These are phyloP conservation scores for Ceratocystis ficicola DNA, from an alignment of 2,329 filamentous ascomycete species.

Conservation along the genomic window DNA sequence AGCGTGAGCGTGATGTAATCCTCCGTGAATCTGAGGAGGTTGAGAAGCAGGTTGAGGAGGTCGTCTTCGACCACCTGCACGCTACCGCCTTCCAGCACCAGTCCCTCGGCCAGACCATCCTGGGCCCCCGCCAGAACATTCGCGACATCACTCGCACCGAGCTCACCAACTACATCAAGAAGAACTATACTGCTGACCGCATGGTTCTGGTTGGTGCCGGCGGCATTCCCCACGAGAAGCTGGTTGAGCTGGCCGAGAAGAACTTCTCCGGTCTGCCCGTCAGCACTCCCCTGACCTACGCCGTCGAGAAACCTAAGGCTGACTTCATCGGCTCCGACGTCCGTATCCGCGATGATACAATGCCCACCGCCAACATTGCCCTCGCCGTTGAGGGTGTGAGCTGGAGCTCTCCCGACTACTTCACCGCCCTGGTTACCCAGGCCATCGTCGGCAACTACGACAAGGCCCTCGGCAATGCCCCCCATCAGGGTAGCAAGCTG, in stretches of 20 bases:
- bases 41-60: conserved; percentile 98
- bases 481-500: conserved; percentile 96
- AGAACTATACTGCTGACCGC: conserved; percentile 98
- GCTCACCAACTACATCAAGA: conserved; percentile 93
- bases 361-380: conserved; percentile 93
- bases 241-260: conserved; percentile 93
- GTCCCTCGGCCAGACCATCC: conserved; percentile 91
- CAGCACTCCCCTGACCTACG: conserved; percentile 60
- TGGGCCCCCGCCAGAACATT: conserved; percentile 97
- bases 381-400: conserved; percentile 98
- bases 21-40: conserved; percentile 98
- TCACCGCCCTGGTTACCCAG: conserved; percentile 92
- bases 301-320: conserved; percentile 73
- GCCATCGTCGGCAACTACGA: conserved; percentile 99
- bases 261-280: conserved; percentile 73
- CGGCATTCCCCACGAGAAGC: conserved; percentile 83
- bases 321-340: conserved; percentile 96
- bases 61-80: conserved; percentile 98
- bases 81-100: conserved; percentile 96
- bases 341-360: conserved; percentile 87
- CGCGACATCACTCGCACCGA: conserved; percentile 86
- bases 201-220: conserved; percentile 97
- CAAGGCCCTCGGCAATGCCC: conserved; percentile 93
- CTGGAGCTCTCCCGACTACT: conserved; percentile 99
- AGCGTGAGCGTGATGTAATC: conserved; percentile 97